Base-by-base conservation (phyloP, 1,139 yeast species). In the Pichia cactophila region DNA sequence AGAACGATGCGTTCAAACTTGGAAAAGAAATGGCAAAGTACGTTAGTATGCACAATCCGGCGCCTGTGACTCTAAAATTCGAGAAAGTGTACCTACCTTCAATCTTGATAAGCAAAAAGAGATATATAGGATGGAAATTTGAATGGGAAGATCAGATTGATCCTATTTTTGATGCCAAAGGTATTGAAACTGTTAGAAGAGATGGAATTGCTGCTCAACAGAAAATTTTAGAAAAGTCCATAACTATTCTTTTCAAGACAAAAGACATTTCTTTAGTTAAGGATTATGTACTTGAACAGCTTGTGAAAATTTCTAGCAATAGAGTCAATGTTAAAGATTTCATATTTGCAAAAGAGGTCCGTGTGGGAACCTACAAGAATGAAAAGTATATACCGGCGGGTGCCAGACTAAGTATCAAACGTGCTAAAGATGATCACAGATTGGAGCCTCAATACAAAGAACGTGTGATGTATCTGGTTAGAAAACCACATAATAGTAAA, bases 121-220 rank as follows among this genome's bases (percentile, higher is more conserved):
- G 98, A 44, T 92, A 92, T 62, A 96, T 89, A 26, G 98, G 98
- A 0, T 80, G 80, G 61, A 75, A 86, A 49, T 90, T 75, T 64
- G 96, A 86, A 56, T 62, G 66, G 35, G 75, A 71, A 40, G 67
- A 67, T 17, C 90, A 86, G 58, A 57, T 49, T 4, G 67, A 56
- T 8, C 88, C 96, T 0, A 74, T 68, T 33, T 90, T 92, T 64
- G 97, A 92, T 69, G 97, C 98, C 3, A 92, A 92, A 59, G 98
- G 98, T 1, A 89, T 88, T 17, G 98, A 92, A 64, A 92, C 97
- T 0, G 86, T 92, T 0, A 67, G 98, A 53, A 71, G 98, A 56
- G 98, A 92, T 66, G 97, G 97, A 0, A 85, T 90, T 17, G 95
- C 95, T 0, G 96, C 96, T 0, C 95, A 86, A 57, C 95, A 80